A percentile compares a stretch with the other conserved stretches of the same genome.
These are phyloP conservation scores for Tulasnella sp. DNA, from an alignment of 768 basidiomycete species.

Conservation along the genomic window DNA sequence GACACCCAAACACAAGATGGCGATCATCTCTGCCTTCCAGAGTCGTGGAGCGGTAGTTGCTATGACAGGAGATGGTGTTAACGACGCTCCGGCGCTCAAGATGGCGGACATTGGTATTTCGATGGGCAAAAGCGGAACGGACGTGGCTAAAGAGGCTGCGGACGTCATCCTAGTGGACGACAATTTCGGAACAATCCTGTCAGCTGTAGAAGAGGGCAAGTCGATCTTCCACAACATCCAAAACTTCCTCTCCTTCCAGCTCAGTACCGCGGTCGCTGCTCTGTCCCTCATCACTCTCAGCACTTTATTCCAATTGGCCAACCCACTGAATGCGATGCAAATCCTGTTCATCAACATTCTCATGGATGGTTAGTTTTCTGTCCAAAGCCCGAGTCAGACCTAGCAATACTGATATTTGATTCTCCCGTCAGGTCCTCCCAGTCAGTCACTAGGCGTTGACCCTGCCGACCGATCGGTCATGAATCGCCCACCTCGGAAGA, in stretches of 20 bases:
- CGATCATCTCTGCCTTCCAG: constrained; percentile 94
- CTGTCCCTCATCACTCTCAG: constrained; percentile 93
- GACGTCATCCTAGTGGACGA: constrained; percentile 97
- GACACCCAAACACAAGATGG: constrained; percentile 97
- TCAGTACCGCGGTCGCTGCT: constrained; percentile 96
- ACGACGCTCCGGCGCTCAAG: constrained; percentile 95
- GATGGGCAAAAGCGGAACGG: constrained; percentile 98
- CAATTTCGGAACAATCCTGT: constrained; percentile 92
- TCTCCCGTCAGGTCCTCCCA: constrained; percentile 72
- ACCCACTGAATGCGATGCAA: constrained; percentile 97
- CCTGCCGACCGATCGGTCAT: constrained; percentile 93
- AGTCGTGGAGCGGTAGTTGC: constrained; percentile 86
- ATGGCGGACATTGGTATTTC: constrained; percentile 98
- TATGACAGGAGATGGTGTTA: constrained; percentile 98
- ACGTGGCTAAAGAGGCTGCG: constrained; percentile 97
- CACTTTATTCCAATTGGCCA: constrained; percentile 85
- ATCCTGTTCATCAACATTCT: constrained; percentile 99
- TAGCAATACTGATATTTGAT: constrained; percentile 13
- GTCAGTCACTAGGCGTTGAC: constrained; percentile 95
- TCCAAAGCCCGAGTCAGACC: background rate
- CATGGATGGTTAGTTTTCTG: constrained; percentile 77
- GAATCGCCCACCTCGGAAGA: constrained; percentile 88
- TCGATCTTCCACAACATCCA: constrained; percentile 99
- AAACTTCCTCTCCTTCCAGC: constrained; percentile 95
- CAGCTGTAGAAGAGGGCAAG: constrained; percentile 97